These are phyloP conservation scores for Camellia lanceoleosa DNA, from an alignment of 148 eudicot species.

Conservation along the genomic window DNA sequence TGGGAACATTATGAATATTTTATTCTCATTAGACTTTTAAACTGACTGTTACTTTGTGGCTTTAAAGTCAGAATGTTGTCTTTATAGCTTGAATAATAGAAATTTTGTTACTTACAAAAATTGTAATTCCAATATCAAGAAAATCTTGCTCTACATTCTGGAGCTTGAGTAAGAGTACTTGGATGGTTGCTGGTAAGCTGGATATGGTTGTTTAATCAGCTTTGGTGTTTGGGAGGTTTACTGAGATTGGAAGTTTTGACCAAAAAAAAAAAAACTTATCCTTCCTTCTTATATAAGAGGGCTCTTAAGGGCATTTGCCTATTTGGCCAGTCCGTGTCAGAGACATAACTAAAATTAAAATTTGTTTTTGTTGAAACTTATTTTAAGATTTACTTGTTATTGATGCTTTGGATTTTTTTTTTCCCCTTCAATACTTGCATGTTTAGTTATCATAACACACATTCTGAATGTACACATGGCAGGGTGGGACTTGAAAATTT, in stretches of 20 bases:
- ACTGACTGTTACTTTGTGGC: neutral
- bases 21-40: neutral
- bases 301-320: neutral
- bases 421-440: neutral
- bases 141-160: constrained; percentile 3
- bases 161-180: neutral
- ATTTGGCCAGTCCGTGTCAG: neutral
- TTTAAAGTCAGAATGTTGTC: neutral
- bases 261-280: neutral
- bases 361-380: neutral
- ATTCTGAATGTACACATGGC: constrained; percentile 15
- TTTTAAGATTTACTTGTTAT: neutral
- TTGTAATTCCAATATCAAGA: constrained; percentile 3
- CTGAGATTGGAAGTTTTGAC: constrained; percentile 8
- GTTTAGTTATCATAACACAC: neutral
- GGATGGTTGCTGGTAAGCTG: constrained; percentile 8
- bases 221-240: constrained; percentile 13
- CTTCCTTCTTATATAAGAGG: neutral
- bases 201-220: constrained; percentile 9
- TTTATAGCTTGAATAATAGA: neutral
- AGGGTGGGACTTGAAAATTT: constrained; percentile 80
- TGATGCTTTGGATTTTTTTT: neutral
- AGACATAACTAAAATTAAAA: neutral
- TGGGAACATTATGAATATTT: neutral
- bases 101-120: neutral